phyloP scores from a whole-genome alignment of 768 basidiomycete genomes.

The Auricularia auricula-judae region DNA sequence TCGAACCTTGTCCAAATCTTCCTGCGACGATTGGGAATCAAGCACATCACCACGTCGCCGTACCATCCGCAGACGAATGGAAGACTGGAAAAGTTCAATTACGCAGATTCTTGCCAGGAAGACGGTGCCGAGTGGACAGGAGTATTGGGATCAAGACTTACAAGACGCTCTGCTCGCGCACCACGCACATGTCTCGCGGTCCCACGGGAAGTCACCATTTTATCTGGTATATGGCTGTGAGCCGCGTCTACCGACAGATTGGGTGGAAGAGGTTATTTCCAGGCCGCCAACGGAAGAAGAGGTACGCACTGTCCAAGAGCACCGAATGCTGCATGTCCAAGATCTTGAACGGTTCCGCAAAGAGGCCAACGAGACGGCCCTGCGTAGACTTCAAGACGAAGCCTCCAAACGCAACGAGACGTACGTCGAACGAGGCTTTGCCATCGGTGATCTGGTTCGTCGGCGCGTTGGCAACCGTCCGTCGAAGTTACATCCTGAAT shows the following conservation, averaged over 20 bases:
- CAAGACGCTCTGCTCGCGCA: conserved; percentile 12
- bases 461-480: conserved; percentile 5
- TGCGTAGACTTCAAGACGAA: conserved; percentile 9
- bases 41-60: conserved; percentile 12
- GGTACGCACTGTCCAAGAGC: conserved; percentile 4
- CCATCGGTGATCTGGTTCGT: conserved; percentile 13
- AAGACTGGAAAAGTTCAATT: neutral
- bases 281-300: conserved; percentile 12
- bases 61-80: neutral
- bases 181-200: conserved; percentile 9
- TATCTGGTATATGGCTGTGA: conserved; percentile 11
- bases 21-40: conserved; percentile 4
- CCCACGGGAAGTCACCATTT: conserved; percentile 8
- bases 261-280: conserved; percentile 6
- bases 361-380: conserved; percentile 11
- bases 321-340: conserved; percentile 10
- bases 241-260: conserved; percentile 10
- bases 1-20: conserved; percentile 6
- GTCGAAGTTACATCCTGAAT: conserved; percentile 14
- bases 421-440: conserved; percentile 10
- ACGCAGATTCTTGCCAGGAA: conserved; percentile 8
- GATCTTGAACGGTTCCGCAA: conserved; percentile 10
- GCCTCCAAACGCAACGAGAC: conserved; percentile 9
- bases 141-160: conserved; percentile 12
- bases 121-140: conserved; percentile 1